A percentile compares a stretch with the other conserved stretches of the same genome.
Conservation (phyloP, 305 asterid species). For the Solanum hybrid region DNA sequence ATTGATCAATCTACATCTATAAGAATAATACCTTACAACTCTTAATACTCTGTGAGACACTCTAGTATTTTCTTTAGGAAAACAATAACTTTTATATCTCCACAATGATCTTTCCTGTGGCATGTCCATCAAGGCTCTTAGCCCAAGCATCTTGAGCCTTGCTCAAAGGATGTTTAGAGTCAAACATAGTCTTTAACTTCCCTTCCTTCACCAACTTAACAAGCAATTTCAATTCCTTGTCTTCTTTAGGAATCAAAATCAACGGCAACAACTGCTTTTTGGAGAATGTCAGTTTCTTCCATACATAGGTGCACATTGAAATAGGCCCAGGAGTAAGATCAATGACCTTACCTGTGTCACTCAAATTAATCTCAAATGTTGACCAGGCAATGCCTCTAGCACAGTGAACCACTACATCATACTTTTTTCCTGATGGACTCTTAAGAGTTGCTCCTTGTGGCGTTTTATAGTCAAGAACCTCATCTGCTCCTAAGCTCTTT, state of each 20-base stretch:
- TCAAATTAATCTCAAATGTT: conserved; percentile 45
- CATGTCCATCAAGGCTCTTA: conserved; percentile 16
- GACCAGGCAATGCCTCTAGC: conserved; percentile 45
- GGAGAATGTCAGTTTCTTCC: conserved; percentile 43
- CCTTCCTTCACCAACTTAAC: conserved; percentile 21
- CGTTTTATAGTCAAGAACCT: conserved; percentile 57
- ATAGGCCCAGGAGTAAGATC: conserved; percentile 53
- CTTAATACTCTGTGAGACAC: not conserved
- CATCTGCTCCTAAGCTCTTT: conserved; percentile 63
- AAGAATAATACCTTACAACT: not conserved
- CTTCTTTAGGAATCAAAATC: conserved; percentile 25
- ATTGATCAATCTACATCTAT: not conserved
- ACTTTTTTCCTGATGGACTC: conserved; percentile 61
- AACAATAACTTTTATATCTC: not conserved
- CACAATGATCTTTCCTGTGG: conserved; percentile 20
- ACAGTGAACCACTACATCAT: conserved; percentile 57
- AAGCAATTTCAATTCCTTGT: conserved; percentile 26
- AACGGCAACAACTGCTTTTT: conserved; percentile 42
- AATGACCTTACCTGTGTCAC: conserved; percentile 43
- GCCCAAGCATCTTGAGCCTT: conserved; percentile 23
- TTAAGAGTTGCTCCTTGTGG: conserved; percentile 54
- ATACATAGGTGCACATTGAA: conserved; percentile 39
- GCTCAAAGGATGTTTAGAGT: conserved; percentile 16
- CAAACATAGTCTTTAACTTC: conserved; percentile 14
- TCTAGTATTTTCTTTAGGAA: not conserved